Evolutionary conservation across 352 stramenopile species (phyloP), one percentile per base, ranked within the genome.

Genomic region (Phytophthora pluvialis): DNA sequence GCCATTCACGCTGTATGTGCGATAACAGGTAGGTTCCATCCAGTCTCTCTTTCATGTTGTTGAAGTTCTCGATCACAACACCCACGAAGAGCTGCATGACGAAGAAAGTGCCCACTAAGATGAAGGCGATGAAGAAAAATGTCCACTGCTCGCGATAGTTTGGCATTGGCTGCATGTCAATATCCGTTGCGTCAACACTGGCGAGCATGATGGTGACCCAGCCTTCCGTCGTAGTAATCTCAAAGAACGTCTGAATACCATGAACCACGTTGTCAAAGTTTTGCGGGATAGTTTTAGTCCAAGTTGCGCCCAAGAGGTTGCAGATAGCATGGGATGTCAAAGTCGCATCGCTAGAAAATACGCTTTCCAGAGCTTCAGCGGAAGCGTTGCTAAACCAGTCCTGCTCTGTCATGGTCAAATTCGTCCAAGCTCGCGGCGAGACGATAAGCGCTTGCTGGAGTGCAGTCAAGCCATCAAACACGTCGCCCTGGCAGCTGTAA

Each of bases 51-150:
- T 88, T 88, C 82, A 89, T 89, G 8, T 70, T 73, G 49, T 96
- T 95, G 54, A 98, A 98, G 52, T 97, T 97, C 42, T 98, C 91
- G 40, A 98, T 94, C n/a, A 98, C 84, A n/a, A 97, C 91, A 32
- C 91, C 94, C 11, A 97, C 87, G 61, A 98, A 98, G 1, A 98
- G 75, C 32, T 98, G 90, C 72, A 98, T 91, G 4, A 97, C 79
- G 61, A 98, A 97, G 56, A 97, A 98, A 3, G 81, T 86, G 4
- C 91, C 90, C 11, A 98, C 62, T 9, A 98, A 48, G 36, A 98
- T 93, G 71, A 98, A 98, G 9, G 81, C 51, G 31, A 97, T 80
- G 54, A 97, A 98, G 67, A 97, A 98, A 28, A 94, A 70, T 4
- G 77, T 68, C 83, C 89, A 96, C 3, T 66, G 49, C 36, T 85